Percentiles rank a stretch among this genome's conserved stretches.
Evolutionary conservation across 169 alveolate species (phyloP).

Genomic region (Perkinsus olseni): DNA sequence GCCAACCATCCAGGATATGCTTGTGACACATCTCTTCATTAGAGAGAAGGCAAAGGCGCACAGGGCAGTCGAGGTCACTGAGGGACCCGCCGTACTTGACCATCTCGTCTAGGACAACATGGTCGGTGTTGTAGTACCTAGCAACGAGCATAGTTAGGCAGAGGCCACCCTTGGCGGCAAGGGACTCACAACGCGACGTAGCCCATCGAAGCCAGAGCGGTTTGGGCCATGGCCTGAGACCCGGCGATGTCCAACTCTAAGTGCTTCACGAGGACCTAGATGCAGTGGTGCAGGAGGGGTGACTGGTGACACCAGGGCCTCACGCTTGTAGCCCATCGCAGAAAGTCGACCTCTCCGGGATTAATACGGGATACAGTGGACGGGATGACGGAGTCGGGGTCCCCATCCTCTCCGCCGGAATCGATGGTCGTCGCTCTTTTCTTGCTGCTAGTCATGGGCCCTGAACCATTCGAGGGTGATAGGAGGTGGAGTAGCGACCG

Average conservation of each 20-base stretch:
- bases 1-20: neutral
- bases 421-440: neutral
- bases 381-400: neutral
- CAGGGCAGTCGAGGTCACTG: neutral
- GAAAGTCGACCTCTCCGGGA: neutral
- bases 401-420: neutral
- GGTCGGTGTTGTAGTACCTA: neutral
- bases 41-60: neutral
- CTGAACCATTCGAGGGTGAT: too few relatives aligned
- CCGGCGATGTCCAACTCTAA: neutral
- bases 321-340: neutral
- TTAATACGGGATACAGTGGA: neutral
- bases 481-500: too few relatives aligned
- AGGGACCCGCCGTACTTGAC: neutral
- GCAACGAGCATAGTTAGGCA: neutral
- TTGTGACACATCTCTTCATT: neutral
- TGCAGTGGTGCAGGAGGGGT: neutral
- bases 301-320: neutral
- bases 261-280: neutral
- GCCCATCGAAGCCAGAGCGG: neutral
- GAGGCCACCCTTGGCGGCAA: neutral
- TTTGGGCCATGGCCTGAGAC: neutral
- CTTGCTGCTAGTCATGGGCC: neutral
- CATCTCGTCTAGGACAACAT: neutral
- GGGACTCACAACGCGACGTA: neutral